Base-by-base conservation (phyloP, 2,329 filamentous ascomycete genomes). In the Tolypocladium endophyticum region DNA sequence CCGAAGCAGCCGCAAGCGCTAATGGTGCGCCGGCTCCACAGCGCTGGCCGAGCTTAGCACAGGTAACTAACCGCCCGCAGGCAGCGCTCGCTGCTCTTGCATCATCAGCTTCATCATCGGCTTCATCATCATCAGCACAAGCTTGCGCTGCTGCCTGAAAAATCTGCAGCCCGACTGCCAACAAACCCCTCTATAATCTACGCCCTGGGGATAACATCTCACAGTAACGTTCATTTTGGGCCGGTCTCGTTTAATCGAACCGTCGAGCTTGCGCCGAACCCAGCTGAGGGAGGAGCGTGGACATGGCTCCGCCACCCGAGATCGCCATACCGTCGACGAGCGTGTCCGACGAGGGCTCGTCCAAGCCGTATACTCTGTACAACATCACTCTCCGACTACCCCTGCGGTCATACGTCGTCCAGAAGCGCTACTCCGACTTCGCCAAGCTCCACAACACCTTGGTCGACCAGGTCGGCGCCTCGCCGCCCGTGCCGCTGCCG, bases 371-470 rank as follows among this genome's bases (percentile, higher is more conserved):
- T 72, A 92, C 89, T 0, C 81, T 87, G 64, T 93, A 92, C 78
- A 89, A 90, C 72, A 87, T 92, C 72, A 86, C 85, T 28, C 79
- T 94, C 61, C 86, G 88, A 57, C 85, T 92, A 1, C 89, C 90
- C 0, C 81, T 93, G 18, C 85, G 88, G 55, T 88, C 88, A 5
- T 89, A 87, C 67, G 87, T 88, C 64, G 79, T 92, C 6, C 85
- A 87, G 68, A 93, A 92, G 74, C 88, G 90, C 67, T 95, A 93
- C 78, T 90, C 87, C 58, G 90, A 94, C 70, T 94, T 94, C 69
- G 77, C 78, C 59, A 72, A 79, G 55, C 84, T 95, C 20, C 84
- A 94, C 74, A 72, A 77, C 36, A 74, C 81, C 4, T 80, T 95
- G 11, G 78, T 79, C 25, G 75, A 80, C 47, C 77, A 84, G 56